Evolutionary conservation across 2,329 filamentous ascomycete species (phyloP).

Genomic region (Parastagonospora avenae): DNA sequence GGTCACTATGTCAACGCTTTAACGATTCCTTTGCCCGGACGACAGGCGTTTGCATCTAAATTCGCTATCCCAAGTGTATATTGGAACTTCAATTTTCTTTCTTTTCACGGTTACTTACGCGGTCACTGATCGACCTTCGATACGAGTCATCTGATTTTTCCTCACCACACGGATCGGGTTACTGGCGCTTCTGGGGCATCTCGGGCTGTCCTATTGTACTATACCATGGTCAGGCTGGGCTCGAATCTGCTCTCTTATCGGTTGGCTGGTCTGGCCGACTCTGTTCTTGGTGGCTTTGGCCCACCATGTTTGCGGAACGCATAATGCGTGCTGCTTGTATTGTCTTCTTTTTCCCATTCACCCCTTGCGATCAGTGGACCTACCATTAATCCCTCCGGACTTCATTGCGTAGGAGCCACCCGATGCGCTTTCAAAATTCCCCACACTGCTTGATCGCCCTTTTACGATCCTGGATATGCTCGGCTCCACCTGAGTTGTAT

Average conservation of each 20-base stretch:
- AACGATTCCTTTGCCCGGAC: constrained; percentile 39
- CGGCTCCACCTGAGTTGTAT: constrained; percentile 8
- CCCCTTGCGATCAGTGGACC: constrained; percentile 10
- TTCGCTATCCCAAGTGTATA: constrained; percentile 30
- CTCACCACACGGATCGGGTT: constrained; percentile 37
- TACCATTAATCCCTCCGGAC: constrained; percentile 28
- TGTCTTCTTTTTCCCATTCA: constrained; percentile 5
- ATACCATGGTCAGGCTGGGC: constrained; percentile 38
- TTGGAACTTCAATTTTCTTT: constrained; percentile 30
- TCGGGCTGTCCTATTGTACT: constrained; percentile 44
- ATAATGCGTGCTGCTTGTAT: constrained; percentile 9
- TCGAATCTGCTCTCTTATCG: constrained; percentile 28
- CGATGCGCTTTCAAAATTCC: constrained; percentile 12
- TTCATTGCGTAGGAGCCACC: constrained; percentile 23
- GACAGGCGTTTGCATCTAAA: constrained; percentile 29
- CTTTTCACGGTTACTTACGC: constrained; percentile 33
- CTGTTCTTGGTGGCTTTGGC: constrained; percentile 18
- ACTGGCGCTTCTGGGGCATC: constrained; percentile 42
- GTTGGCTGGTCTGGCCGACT: constrained; percentile 33
- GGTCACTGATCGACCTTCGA: constrained; percentile 37
- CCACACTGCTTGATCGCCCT: constrained; percentile 12
- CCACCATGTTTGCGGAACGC: constrained; percentile 7
- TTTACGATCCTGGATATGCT: constrained; percentile 15
- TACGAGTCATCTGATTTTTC: constrained; percentile 41
- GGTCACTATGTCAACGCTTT: constrained; percentile 21